These are phyloP conservation scores for Aegilops speltoides DNA, from an alignment of 176 grass and related monocot genomes.

Conservation along the genomic window DNA sequence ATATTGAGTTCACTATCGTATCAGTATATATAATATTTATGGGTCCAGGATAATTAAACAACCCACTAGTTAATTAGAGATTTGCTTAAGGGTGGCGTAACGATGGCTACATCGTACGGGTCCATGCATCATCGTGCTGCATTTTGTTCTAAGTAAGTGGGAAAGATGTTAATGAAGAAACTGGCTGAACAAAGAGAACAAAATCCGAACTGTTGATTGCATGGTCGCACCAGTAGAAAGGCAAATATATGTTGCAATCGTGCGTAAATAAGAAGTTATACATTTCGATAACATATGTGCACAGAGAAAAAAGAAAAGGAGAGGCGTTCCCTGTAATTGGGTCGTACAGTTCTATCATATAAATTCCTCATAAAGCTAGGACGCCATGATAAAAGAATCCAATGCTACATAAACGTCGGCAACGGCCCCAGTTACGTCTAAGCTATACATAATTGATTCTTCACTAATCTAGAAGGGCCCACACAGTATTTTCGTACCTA, in stretches of 20 bases:
- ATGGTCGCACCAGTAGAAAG: not conserved
- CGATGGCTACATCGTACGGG: slow-evolving; percentile 50
- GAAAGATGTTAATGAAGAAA: not conserved
- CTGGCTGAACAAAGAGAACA: not conserved
- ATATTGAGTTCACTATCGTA: slow-evolving; percentile 14
- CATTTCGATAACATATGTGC: not conserved
- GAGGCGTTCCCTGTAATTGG: not conserved
- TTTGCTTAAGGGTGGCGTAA: slow-evolving; percentile 43
- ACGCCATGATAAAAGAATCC: slow-evolving; percentile 23
- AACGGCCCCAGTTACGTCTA: not conserved
- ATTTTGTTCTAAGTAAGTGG: not conserved
- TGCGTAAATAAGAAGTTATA: not conserved
- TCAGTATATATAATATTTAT: slow-evolving; percentile 20
- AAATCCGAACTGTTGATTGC: not conserved
- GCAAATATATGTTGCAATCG: not conserved
- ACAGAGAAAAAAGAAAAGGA: not conserved
- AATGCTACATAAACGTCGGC: not conserved
- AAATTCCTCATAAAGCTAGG: not conserved
- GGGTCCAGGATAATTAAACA: slow-evolving; percentile 38
- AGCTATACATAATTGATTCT: not conserved
- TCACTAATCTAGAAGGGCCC: not conserved
- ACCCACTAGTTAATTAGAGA: slow-evolving; percentile 43
- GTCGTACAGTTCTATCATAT: not conserved
- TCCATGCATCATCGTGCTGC: slow-evolving; percentile 35
- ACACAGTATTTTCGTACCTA: not conserved